Evolutionary conservation across 352 stramenopile genomes (phyloP).

Genomic region (Thalassiosira allenii): DNA sequence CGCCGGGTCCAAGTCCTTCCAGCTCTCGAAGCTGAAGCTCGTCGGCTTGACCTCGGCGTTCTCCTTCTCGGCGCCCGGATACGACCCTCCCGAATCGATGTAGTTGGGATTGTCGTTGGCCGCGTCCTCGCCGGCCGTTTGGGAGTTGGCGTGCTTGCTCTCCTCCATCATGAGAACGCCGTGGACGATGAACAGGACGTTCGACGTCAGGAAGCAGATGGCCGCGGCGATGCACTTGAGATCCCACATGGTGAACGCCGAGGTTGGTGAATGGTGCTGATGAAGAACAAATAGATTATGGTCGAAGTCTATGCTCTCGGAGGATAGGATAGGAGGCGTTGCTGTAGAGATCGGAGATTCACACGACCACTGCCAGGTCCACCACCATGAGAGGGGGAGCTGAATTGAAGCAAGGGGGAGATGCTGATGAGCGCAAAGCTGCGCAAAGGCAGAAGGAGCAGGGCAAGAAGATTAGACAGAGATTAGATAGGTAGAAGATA

Average conservation of each 20-base stretch:
- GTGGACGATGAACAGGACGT: slow-evolving; percentile 55
- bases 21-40: slow-evolving; percentile 47
- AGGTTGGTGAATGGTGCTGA: not conserved
- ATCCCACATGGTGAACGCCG: slow-evolving; percentile 51
- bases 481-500: too few relatives aligned
- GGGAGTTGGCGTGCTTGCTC: not conserved
- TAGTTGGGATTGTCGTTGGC: slow-evolving; percentile 2
- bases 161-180: slow-evolving; percentile 25
- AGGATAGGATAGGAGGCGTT: too few relatives aligned
- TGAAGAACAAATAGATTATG: not conserved
- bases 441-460: too few relatives aligned
- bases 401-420: too few relatives aligned
- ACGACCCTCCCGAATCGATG: not conserved
- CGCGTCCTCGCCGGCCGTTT: not conserved
- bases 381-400: too few relatives aligned
- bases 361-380: too few relatives aligned
- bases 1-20: slow-evolving; percentile 60
- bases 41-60: not conserved
- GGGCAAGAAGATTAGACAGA: too few relatives aligned
- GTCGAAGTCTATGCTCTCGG: too few relatives aligned
- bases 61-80: not conserved
- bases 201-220: slow-evolving; percentile 45
- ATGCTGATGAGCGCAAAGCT: too few relatives aligned
- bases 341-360: too few relatives aligned
- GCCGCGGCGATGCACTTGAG: slow-evolving; percentile 53